These are phyloP conservation scores for Wickerhamomyces ciferrii DNA, from an alignment of 805 yeast genomes.

Conservation along the genomic window DNA sequence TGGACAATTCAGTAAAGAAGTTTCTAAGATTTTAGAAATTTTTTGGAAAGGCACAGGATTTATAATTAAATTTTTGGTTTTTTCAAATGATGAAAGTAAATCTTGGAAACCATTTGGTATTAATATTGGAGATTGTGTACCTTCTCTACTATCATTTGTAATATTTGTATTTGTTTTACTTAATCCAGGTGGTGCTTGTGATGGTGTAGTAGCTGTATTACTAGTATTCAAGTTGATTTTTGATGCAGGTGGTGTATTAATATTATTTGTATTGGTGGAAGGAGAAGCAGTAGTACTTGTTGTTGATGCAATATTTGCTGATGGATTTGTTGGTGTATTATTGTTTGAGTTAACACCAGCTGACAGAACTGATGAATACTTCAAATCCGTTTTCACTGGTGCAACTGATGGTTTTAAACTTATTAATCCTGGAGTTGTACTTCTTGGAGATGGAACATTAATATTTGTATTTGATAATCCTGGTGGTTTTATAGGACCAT, in stretches of 20 bases:
- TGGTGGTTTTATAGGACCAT: background rate
- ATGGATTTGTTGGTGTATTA: slow-evolving; percentile 8
- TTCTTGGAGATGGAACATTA: background rate
- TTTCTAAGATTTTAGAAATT: slow-evolving; percentile 59
- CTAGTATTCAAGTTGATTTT: slow-evolving; percentile 6
- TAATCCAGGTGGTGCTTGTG: background rate
- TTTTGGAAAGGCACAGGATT: slow-evolving; percentile 50
- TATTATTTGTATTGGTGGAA: slow-evolving; percentile 1
- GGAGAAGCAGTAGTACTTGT: slow-evolving; percentile 5
- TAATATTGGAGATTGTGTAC: slow-evolving; percentile 10
- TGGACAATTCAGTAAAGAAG: slow-evolving; percentile 83
- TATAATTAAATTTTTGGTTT: slow-evolving; percentile 34
- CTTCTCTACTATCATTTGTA: slow-evolving; percentile 6
- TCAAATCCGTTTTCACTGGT: slow-evolving; percentile 38
- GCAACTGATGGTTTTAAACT: slow-evolving; percentile 46
- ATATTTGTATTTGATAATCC: background rate
- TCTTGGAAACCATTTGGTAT: slow-evolving; percentile 16
- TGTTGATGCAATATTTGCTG: slow-evolving; percentile 12
- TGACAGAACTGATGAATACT: slow-evolving; percentile 41
- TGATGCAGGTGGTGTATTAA: slow-evolving; percentile 14
- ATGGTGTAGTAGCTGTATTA: slow-evolving; percentile 1
- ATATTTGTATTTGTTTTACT: background rate
- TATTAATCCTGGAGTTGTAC: background rate
- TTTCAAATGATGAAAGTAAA: slow-evolving; percentile 22
- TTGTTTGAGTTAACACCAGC: slow-evolving; percentile 3